Percentiles rank a stretch among this genome's conserved stretches.
Evolutionary conservation across 768 basidiomycete species (phyloP).

Genomic region (Ramaria rubella): DNA sequence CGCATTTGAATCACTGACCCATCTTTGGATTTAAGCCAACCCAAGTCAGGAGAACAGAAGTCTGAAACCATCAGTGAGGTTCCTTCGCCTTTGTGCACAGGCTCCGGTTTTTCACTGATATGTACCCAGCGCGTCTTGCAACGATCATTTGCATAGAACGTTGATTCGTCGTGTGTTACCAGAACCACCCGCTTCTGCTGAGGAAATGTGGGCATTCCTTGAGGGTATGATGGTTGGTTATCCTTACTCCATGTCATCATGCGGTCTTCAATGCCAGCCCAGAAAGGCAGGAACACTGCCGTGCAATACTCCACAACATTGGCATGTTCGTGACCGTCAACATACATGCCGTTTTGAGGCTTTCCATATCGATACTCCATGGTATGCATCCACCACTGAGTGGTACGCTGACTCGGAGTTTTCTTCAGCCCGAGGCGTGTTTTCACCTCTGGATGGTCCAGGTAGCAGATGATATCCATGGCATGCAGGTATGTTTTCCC

Average conservation of each 20-base stretch:
- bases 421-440: constrained; percentile 10
- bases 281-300: not conserved
- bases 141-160: constrained; percentile 18
- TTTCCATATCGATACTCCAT: constrained; percentile 11
- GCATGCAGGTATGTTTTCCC: constrained; percentile 1
- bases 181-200: not conserved
- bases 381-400: constrained; percentile 12
- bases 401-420: constrained; percentile 12
- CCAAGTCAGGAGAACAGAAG: constrained; percentile 5
- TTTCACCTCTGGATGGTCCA: not conserved
- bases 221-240: not conserved
- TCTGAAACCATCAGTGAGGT: not conserved
- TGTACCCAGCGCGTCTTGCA: constrained; percentile 12
- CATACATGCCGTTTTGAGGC: constrained; percentile 13
- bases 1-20: no score
- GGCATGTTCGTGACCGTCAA: not conserved
- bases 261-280: not conserved
- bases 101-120: not conserved
- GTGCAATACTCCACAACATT: constrained; percentile 16
- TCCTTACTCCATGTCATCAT: not conserved
- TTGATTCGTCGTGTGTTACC: constrained; percentile 17
- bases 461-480: constrained; percentile 4
- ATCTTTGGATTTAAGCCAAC: not conserved
- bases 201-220: not conserved
- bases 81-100: constrained; percentile 2